Evolutionary conservation across 2,329 filamentous ascomycete genomes (phyloP).

Genomic region (Bisporella sp.): DNA sequence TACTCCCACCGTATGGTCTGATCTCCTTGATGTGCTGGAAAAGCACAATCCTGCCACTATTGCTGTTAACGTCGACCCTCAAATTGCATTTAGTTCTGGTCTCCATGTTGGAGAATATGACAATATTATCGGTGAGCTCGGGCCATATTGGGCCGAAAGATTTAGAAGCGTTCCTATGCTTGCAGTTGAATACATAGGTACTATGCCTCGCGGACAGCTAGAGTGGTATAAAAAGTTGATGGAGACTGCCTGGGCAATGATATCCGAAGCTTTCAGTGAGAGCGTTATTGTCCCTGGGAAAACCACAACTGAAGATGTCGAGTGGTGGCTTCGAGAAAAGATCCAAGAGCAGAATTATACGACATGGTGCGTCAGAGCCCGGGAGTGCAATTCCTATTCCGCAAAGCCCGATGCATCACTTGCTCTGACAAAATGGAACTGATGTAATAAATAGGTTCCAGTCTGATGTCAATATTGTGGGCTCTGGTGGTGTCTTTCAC

Average conservation of each 20-base stretch:
- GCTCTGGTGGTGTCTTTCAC: constrained; percentile 9
- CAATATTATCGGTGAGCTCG: constrained; percentile 29
- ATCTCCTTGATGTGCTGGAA: constrained; percentile 32
- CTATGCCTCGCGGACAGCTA: constrained; percentile 34
- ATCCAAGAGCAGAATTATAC: constrained; percentile 42
- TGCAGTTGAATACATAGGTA: constrained; percentile 38
- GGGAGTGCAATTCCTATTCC: no score
- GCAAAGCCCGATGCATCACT: no score
- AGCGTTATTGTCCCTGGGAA: constrained; percentile 35
- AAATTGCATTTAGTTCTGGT: constrained; percentile 40
- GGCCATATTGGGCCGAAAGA: constrained; percentile 31
- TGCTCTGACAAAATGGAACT: no score
- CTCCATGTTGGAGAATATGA: constrained; percentile 41
- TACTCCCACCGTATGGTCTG: constrained; percentile 35
- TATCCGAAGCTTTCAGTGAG: constrained; percentile 38
- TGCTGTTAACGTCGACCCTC: constrained; percentile 37
- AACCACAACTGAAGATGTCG: constrained; percentile 38
- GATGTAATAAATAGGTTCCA: constrained; percentile 29
- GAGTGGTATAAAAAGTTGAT: constrained; percentile 38
- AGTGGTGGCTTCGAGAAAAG: constrained; percentile 45
- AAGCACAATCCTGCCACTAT: constrained; percentile 31
- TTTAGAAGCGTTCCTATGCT: constrained; percentile 39
- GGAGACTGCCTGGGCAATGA: constrained; percentile 45
- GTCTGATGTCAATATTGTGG: constrained; percentile 37
- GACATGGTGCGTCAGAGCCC: constrained; percentile 31